These are phyloP conservation scores for Macrocybe gigantea DNA, from an alignment of 768 basidiomycete species.

Conservation along the genomic window DNA sequence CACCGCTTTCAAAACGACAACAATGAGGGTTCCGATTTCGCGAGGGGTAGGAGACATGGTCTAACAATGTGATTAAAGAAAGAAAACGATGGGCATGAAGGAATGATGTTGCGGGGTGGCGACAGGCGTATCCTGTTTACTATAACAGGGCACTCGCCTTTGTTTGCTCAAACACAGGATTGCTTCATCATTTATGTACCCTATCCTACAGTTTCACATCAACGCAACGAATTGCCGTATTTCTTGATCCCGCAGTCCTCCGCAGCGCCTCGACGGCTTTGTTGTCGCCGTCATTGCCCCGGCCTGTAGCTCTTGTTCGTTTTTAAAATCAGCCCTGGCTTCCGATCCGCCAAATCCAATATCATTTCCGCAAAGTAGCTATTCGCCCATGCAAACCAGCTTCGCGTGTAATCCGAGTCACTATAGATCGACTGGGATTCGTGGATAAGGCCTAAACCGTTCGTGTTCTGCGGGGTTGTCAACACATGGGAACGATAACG, in stretches of 20 bases:
- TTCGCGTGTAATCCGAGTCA: conserved; percentile 50
- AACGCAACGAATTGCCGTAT: too few species aligned
- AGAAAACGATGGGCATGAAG: conserved; percentile 8
- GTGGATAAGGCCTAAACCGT: conserved; percentile 71
- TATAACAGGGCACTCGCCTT: background rate
- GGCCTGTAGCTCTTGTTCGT: conserved; percentile 50
- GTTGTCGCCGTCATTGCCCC: conserved; percentile 26
- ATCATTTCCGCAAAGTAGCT: conserved; percentile 84
- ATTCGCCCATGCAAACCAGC: conserved; percentile 83
- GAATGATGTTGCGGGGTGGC: background rate
- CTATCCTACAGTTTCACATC: too few species aligned
- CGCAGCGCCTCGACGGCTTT: background rate
- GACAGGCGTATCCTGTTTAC: background rate
- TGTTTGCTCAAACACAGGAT: background rate
- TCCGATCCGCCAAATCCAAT: conserved; percentile 66
- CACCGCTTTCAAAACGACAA: conserved; percentile 92
- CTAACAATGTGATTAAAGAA: conserved; percentile 1
- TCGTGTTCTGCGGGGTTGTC: conserved; percentile 48
- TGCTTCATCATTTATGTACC: too few species aligned
- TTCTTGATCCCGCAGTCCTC: background rate
- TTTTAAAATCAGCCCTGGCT: conserved; percentile 63
- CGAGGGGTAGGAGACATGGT: conserved; percentile 56
- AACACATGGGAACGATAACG: background rate
- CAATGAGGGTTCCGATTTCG: conserved; percentile 90
- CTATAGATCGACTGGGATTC: conserved; percentile 67